Base-by-base conservation (phyloP, 2,329 filamentous ascomycete genomes). In the Nemania sp. region DNA sequence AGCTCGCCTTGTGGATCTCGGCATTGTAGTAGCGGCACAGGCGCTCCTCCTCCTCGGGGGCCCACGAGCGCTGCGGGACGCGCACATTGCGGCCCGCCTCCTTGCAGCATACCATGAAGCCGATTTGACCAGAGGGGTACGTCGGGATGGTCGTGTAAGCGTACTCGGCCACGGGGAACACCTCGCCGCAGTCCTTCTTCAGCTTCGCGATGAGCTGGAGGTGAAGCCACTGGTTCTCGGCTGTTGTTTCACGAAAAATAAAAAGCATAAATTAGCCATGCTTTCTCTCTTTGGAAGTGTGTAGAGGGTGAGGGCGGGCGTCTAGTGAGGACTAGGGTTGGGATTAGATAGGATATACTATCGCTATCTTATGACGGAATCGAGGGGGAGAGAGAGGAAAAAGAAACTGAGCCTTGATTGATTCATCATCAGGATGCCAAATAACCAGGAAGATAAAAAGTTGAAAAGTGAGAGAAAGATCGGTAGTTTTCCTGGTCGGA, bases 91-190 rank as follows among this genome's bases (percentile, higher is more conserved):
- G 87, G 75, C 80, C 87, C 76, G 87, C 82, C 76, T 98, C 94
- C 87, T 99, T 98, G 89, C 85, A 91, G 88, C 95, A 98, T 75
- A 99, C 91, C 93, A 99, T 97, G 89, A 99, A 99, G 76, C 95
- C 95, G 74, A 99, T 99, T 83, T 99, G 95, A 76, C 95, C 95
- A 59, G 92, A 96, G 68, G 95, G 95, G 84, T 99, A 99, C 75
- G 95, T 99, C 62, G 95, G 95, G 79, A 99, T 99, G 73, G 94
- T 98, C 74, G 94, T 98, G 87, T 97, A 99, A 72, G 91, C 95
- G 82, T 98, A 99, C 82, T 99, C 95, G 77, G 90, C 95, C 65
- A 91, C 91, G 67, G 95, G 93, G 89, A 99, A 99, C 78, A 99
- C 91, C 79, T 95, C 90, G 78, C 90, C 90, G 90, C 94, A 97